Base-by-base conservation (phyloP, 1,284 basidiomycete genomes). In the Grifola frondosa region DNA sequence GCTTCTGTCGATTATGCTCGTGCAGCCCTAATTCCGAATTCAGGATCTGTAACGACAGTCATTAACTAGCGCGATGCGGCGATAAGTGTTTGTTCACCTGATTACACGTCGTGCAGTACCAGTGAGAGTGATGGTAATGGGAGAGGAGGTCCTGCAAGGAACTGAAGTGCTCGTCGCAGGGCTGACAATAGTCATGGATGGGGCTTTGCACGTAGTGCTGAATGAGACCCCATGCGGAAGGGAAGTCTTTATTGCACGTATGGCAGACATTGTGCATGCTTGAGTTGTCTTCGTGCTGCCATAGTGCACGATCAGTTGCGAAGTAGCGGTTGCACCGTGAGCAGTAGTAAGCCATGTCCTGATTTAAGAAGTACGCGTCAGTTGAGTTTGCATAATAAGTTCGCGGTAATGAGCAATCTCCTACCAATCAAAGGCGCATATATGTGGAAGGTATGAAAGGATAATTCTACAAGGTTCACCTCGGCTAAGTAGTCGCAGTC, bases 261-360 rank as follows among this genome's bases (percentile, higher is more conserved):
- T 58, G 26, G 54, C 73, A 76, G 24, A 64, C 46, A 37, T 63
- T 38, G 31, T 71, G 69, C 9, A 25, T 34, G 24, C 34, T 10
- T 2, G 66, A 69, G 48, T 61, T 42, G 9, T 50, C 36, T 37
- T 49, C 37, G 48, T 67, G 63, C 38, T 65, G 64, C 29, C 42
- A 21, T 4, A 58, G 36, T 2, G 52, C 52, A 15, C 30, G 31
- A 7, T 48, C 44, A 25, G 31, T 50, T 16, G 10, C 30, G 37
- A 52, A 54, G 19, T 22, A 35, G 7, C 50, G 40, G 12, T 44
- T 32, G 30, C 50, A 52, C 5, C 44, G 44, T 4, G 40, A 29
- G 44, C 53, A n/a, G n/a, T n/a, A 55, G 28, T 34, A 37, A 13
- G 48, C 23, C 51, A 52, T 52, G 24, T n/a, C n/a, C n/a, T n/a